phyloP scores from a whole-genome alignment of 2,329 filamentous ascomycete species.

The Penicillium sp. region DNA sequence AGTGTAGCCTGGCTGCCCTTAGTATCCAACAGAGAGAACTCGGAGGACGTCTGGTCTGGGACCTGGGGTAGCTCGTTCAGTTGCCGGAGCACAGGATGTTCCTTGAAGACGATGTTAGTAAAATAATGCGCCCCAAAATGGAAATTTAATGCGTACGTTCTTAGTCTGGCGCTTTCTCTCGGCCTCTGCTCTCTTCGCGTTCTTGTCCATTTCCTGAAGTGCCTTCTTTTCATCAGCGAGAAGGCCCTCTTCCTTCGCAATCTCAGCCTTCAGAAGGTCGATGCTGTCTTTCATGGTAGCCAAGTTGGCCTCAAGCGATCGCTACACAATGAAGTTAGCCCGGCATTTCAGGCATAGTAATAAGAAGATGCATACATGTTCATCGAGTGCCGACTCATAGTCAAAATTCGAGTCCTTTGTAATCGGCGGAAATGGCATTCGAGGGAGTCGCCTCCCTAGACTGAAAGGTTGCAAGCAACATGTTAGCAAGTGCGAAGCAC shows the following conservation, averaged over 20 bases:
- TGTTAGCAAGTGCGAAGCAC: neutral
- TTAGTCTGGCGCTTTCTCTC: constrained; percentile 43
- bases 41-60: constrained; percentile 18
- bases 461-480: constrained; percentile 18
- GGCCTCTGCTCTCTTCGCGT: constrained; percentile 40
- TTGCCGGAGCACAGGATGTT: constrained; percentile 41
- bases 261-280: constrained; percentile 42
- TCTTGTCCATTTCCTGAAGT: constrained; percentile 44
- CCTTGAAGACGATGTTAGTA: constrained; percentile 29
- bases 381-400: constrained; percentile 43
- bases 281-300: constrained; percentile 41
- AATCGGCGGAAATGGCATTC: constrained; percentile 47
- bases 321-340: constrained; percentile 27
- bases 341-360: neutral
- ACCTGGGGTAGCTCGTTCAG: constrained; percentile 27
- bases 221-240: constrained; percentile 42
- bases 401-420: constrained; percentile 45
- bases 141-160: constrained; percentile 31
- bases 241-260: constrained; percentile 43
- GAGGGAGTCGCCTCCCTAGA: constrained; percentile 41
- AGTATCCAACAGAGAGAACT: constrained; percentile 28
- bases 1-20: constrained; percentile 29
- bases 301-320: constrained; percentile 38
- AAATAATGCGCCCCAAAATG: neutral
- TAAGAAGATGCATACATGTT: constrained; percentile 35